Evolutionary conservation across 78 protist genomes (phyloP), one percentile per base, ranked within the genome.

Genomic region (Dictyostelium brefeldianum): DNA sequence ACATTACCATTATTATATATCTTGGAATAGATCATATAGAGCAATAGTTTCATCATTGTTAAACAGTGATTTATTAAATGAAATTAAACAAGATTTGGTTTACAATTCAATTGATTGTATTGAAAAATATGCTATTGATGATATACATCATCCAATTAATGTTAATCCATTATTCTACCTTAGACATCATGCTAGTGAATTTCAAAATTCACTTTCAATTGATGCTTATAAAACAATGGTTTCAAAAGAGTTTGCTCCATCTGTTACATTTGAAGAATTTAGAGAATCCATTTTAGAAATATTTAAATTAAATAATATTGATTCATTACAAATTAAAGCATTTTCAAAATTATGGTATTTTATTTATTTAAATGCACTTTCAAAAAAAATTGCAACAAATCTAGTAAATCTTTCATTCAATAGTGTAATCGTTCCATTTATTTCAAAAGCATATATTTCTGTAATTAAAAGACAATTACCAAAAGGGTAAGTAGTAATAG

Each of bases 221-320:
- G 48, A 67, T 31, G 2, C 1, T 67, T 25, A 5, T 25, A 1
- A 15, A 12, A 18, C 75, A 11, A 15, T 67, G 5, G 15, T 67
- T 67, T 67, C 75, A 67, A 67, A 67, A 67, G 75, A 67, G 25
- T 67, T 67, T 31, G 12, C 18, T 67, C 75, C 46, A 31, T 67
- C 75, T 10, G 20, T 67, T 20, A 17, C 75, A 15, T 67, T 25
- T 67, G 75, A 67, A 67, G 75, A 67, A 31, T 67, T 67, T 7
- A 31, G 75, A 27, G 75, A 67, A 67, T 0, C 48, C 3, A 20
- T 31, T 5, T 29, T 27, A 5, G 48, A 67, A 31, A 47, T 31
- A 15, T 67, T 14, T 31, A 31, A 3, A 25, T 14, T 15, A 67
- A 14, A 31, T 31, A 7, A 31, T 67, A 9, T 15, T 17, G 1